Conservation (phyloP, 129 eudicot species). For the Heracleum sosnowskyi region DNA sequence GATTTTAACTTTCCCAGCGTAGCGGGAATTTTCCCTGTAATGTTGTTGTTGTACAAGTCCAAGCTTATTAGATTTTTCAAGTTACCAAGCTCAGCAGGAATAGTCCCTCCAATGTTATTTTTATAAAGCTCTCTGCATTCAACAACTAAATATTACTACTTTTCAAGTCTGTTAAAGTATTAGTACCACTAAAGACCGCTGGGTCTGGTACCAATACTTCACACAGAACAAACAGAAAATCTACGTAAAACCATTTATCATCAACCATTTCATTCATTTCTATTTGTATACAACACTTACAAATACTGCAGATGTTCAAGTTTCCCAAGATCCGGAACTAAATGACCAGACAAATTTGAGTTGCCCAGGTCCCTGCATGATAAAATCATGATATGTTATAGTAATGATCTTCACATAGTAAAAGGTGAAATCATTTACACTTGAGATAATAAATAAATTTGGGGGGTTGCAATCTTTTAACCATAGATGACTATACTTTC, state of each 20-base stretch:
- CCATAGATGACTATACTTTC: not conserved
- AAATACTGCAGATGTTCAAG: conserved; percentile 63
- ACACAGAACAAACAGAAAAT: not conserved
- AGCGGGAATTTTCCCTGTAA: conserved; percentile 58
- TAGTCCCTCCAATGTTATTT: conserved; percentile 57
- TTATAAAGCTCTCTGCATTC: conserved; percentile 56
- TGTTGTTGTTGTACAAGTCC: conserved; percentile 56
- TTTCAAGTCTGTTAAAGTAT: conserved; percentile 1
- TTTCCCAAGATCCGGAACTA: conserved; percentile 68
- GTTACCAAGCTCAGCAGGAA: conserved; percentile 51
- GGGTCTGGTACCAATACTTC: not conserved
- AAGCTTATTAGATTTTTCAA: conserved; percentile 56
- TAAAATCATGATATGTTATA: not conserved
- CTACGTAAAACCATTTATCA: not conserved
- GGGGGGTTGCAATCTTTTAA: too few species aligned
- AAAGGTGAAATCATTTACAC: not conserved
- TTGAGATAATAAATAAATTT: not conserved
- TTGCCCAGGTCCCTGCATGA: conserved; percentile 75
- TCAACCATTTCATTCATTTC: not conserved
- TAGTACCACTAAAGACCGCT: not conserved
- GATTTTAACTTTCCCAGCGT: conserved; percentile 74
- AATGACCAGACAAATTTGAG: conserved; percentile 61
- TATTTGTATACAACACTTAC: conserved; percentile 27
- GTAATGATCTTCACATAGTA: not conserved
- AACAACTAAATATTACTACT: not conserved